Percentiles rank a stretch among this genome's conserved stretches.
phyloP scores from a whole-genome alignment of 2,329 filamentous ascomycete species.

The Pochonia chlamydosporia region DNA sequence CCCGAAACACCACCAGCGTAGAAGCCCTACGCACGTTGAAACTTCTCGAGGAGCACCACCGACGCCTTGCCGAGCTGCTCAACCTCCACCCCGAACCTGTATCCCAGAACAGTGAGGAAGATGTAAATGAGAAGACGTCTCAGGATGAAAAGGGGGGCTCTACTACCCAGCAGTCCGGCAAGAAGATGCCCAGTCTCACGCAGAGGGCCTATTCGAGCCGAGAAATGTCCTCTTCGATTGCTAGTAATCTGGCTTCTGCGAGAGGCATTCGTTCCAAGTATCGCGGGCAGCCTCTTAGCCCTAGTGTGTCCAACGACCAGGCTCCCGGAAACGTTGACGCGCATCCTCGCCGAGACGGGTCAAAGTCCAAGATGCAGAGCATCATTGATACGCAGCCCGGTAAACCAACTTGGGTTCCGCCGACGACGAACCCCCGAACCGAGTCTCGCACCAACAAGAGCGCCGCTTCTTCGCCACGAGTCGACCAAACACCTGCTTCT shows the following conservation, averaged over 20 bases:
- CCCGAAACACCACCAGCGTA: conserved; percentile 59
- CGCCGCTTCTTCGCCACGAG: conserved; percentile 16
- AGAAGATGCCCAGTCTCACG: conserved; percentile 23
- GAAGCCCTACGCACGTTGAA: conserved; percentile 79
- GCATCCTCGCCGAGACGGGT: conserved; percentile 43
- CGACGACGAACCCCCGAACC: conserved; percentile 21
- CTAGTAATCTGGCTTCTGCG: conserved; percentile 80
- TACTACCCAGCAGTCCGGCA: not conserved
- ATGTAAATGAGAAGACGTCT: conserved; percentile 12
- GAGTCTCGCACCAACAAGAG: conserved; percentile 18
- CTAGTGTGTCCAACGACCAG: conserved; percentile 69
- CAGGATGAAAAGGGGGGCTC: conserved; percentile 21
- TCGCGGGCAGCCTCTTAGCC: conserved; percentile 61
- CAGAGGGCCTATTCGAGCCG: conserved; percentile 53
- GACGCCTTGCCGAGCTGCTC: conserved; percentile 74
- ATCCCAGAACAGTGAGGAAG: conserved; percentile 23
- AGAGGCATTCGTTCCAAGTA: conserved; percentile 67
- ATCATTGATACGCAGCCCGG: conserved; percentile 48
- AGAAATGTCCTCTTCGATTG: conserved; percentile 75
- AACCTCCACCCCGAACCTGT: conserved; percentile 54
- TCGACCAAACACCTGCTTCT: conserved; percentile 14
- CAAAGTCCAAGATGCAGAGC: conserved; percentile 47
- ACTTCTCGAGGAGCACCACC: conserved; percentile 84
- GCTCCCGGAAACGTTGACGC: conserved; percentile 64
- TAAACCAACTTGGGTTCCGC: conserved; percentile 49